Base-by-base conservation (phyloP, 2,329 filamentous ascomycete species). In the Ophiostoma perfectum region DNA sequence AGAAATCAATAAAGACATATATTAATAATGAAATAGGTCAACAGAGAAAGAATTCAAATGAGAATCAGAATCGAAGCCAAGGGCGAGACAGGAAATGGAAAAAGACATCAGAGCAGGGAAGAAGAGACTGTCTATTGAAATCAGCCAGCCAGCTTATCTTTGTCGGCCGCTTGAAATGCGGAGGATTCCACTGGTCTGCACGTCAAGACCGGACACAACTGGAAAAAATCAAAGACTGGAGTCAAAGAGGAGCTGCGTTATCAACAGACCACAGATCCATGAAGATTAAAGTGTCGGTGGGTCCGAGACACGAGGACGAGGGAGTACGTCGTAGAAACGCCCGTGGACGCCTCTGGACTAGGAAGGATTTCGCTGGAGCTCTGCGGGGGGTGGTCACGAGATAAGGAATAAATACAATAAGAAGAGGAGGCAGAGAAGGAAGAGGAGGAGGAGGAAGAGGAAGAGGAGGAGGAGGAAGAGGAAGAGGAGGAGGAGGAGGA, bases 301-400 rank as follows among this genome's bases (percentile, higher is more conserved):
- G 49, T 27, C 49, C 49, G 49, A 55, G 49, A 55, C 49, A 55
- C 49, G 49, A 55, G n/a, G 49, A 55, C 27, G 27, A 27, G 27
- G 27, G n/a, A 55, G 18, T n/a, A n/a, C n/a, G n/a, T n/a, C n/a
- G n/a, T 55, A 55, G 49, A 55, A 55, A 27, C 27, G 27, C 27
- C 27, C 27, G 27, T 27, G 27, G 27, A 27, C 27, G 27, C 27
- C 27, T 27, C 27, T 27, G 27, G 27, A 27, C 27, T 27, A 27
- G 18, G 49, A 55, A 55, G 49, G 49, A 55, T 55, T 55, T 55
- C 18, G 49, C 49, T 55, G 49, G 49, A n/a, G 18, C 49, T 55
- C 49, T 27, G 27, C 27, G n/a, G 9, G n/a, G 49, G 49, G 9
- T 55, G 49, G 49, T 55, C 49, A 55, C 49, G 27, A n/a, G 49